Conservation (phyloP, 2,329 filamentous ascomycete species). For the Drechslera avenae region DNA sequence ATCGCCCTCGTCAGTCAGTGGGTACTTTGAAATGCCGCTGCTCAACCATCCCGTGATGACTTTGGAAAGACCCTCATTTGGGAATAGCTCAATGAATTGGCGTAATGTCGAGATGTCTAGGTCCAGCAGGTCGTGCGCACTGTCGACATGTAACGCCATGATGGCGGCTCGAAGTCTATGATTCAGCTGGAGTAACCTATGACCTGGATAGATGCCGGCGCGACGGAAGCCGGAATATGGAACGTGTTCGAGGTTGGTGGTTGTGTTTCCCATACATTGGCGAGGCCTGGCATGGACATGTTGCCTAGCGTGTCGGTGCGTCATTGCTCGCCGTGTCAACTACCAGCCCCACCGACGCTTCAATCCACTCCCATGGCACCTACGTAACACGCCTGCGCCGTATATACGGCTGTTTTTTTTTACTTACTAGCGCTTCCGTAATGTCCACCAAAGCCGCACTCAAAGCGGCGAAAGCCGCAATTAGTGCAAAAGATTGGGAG, state of each 20-base stretch:
- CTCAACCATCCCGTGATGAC: slow-evolving; percentile 81
- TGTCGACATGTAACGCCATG: slow-evolving; percentile 46
- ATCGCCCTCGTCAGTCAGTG: slow-evolving; percentile 50
- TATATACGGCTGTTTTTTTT: slow-evolving; percentile 5
- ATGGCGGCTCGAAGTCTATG: slow-evolving; percentile 10
- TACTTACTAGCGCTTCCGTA: neutral
- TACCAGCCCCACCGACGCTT: slow-evolving; percentile 17
- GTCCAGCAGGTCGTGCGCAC: slow-evolving; percentile 55
- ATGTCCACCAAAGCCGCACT: slow-evolving; percentile 69
- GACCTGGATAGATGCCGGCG: slow-evolving; percentile 5
- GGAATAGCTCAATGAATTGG: slow-evolving; percentile 83
- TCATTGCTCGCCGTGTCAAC: slow-evolving; percentile 28
- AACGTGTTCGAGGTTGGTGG: slow-evolving; percentile 26
- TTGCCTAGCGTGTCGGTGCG: slow-evolving; percentile 31
- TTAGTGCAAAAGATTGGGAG: slow-evolving; percentile 79
- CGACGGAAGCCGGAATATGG: neutral
- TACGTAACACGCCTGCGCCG: slow-evolving; percentile 24
- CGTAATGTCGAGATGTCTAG: slow-evolving; percentile 79
- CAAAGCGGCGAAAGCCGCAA: slow-evolving; percentile 78
- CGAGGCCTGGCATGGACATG: slow-evolving; percentile 29
- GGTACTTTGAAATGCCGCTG: slow-evolving; percentile 84
- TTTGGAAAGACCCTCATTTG: slow-evolving; percentile 79
- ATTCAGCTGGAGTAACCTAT: slow-evolving; percentile 2
- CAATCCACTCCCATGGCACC: slow-evolving; percentile 26
- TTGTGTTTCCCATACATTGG: slow-evolving; percentile 28